A percentile compares a stretch with the other conserved stretches of the same genome.
phyloP scores from a whole-genome alignment of 2,329 filamentous ascomycete species.

The Neofusicoccum laricinum region DNA sequence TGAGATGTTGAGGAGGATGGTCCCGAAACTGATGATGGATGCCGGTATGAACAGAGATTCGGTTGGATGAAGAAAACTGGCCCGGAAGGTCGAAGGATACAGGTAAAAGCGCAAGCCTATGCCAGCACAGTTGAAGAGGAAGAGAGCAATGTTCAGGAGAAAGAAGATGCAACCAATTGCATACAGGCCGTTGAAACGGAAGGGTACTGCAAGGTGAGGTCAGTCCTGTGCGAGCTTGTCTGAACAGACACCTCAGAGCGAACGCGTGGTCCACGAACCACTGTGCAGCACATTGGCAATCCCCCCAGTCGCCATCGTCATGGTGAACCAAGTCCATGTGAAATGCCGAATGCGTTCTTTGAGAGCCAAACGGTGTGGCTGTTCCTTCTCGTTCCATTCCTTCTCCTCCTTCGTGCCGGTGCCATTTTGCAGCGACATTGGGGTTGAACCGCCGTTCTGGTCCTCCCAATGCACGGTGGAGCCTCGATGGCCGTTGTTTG shows the following conservation, averaged over 20 bases:
- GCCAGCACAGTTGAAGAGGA: slow-evolving; percentile 67
- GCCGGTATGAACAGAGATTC: slow-evolving; percentile 77
- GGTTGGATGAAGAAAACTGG: slow-evolving; percentile 71
- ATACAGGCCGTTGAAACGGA: slow-evolving; percentile 45
- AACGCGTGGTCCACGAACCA: slow-evolving; percentile 41
- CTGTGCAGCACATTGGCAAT: slow-evolving; percentile 58
- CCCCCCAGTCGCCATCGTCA: slow-evolving; percentile 62
- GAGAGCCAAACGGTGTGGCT: slow-evolving; percentile 39
- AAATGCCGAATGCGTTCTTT: slow-evolving; percentile 59
- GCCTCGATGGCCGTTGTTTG: neutral
- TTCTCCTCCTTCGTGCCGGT: neutral
- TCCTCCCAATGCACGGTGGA: slow-evolving; percentile 4
- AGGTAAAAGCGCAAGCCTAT: slow-evolving; percentile 67
- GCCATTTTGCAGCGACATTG: neutral
- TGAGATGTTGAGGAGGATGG: slow-evolving; percentile 63
- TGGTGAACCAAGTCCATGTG: slow-evolving; percentile 78
- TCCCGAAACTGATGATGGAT: slow-evolving; percentile 64
- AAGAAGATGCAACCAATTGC: slow-evolving; percentile 49
- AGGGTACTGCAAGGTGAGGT: slow-evolving; percentile 32
- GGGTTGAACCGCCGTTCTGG: neutral
- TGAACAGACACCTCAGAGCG: neutral
- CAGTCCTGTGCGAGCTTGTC: neutral
- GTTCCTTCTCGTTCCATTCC: neutral
- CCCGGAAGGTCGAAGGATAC: slow-evolving; percentile 66
- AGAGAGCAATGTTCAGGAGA: slow-evolving; percentile 54